phyloP scores from a whole-genome alignment of 2,329 filamentous ascomycete species.

The Exophiala sp. region DNA sequence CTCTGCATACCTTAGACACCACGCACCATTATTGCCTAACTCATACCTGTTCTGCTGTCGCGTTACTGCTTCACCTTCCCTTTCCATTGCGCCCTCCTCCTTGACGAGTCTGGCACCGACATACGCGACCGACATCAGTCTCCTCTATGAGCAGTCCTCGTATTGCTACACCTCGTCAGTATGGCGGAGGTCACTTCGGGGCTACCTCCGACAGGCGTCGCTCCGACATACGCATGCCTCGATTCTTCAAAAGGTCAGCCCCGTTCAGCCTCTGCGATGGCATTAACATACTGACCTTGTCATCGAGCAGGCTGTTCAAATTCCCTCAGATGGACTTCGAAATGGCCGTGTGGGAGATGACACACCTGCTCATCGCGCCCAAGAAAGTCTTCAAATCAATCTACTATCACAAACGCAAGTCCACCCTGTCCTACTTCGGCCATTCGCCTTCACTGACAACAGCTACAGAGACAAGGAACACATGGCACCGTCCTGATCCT shows the following conservation, averaged over 20 bases:
- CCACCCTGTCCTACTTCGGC: not conserved
- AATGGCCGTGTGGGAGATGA: constrained; percentile 69
- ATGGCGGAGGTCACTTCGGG: constrained; percentile 49
- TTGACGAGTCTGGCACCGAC: not conserved
- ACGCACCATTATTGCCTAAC: not conserved
- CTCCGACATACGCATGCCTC: constrained; percentile 55
- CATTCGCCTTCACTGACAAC: constrained; percentile 17
- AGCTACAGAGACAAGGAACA: constrained; percentile 59
- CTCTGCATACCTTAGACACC: too few species aligned
- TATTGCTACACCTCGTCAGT: constrained; percentile 54
- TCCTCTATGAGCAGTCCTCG: constrained; percentile 46
- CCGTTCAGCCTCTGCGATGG: constrained; percentile 3
- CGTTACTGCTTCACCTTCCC: not conserved
- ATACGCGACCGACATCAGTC: not conserved
- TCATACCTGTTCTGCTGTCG: not conserved
- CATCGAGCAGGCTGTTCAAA: constrained; percentile 55
- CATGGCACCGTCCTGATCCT: constrained; percentile 63
- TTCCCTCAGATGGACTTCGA: constrained; percentile 71
- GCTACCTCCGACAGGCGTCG: constrained; percentile 46
- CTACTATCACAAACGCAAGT: constrained; percentile 58
- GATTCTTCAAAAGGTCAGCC: constrained; percentile 57
- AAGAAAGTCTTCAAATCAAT: constrained; percentile 67
- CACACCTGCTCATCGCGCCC: constrained; percentile 59
- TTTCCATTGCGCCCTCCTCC: not conserved
- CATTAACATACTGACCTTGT: constrained; percentile 11